Evolutionary conservation across 169 alveolate genomes (phyloP).

Genomic region (Plasmodium fragile): DNA sequence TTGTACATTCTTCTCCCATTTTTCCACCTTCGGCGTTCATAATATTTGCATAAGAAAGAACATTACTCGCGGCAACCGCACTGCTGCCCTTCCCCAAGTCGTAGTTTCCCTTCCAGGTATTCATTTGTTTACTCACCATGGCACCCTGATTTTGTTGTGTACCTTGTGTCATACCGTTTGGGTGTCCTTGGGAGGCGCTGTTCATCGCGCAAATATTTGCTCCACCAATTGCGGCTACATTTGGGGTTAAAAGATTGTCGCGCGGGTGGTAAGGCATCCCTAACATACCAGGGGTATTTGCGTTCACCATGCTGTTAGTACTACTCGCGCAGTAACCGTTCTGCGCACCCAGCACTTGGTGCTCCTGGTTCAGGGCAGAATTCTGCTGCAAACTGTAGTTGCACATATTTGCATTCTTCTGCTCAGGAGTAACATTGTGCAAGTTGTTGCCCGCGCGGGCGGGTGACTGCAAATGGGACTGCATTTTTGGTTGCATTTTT

Average conservation of each 20-base stretch:
- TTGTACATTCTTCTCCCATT: not conserved
- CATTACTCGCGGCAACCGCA: not conserved
- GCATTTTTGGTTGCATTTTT: not conserved
- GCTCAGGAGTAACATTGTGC: not conserved
- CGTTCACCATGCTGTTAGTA: constrained; percentile 1
- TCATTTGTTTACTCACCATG: not conserved
- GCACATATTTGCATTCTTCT: not conserved
- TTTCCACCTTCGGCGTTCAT: not conserved
- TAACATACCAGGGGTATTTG: not conserved
- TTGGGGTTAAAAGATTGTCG: not conserved
- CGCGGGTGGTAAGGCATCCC: not conserved
- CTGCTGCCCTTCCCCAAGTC: not conserved
- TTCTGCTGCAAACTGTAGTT: not conserved
- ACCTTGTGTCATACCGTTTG: not conserved
- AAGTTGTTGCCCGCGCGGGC: not conserved
- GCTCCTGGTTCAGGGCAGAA: not conserved
- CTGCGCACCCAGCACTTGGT: not conserved
- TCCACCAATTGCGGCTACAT: not conserved
- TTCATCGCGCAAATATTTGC: not conserved
- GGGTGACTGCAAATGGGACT: not conserved
- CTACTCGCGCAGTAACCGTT: not conserved
- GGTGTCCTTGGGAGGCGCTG: not conserved
- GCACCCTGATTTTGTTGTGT: not conserved
- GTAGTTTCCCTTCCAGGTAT: not conserved
- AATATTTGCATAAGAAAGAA: not conserved